phyloP scores from a whole-genome alignment of 2,329 filamentous ascomycete species.

The Apiospora aurea region DNA sequence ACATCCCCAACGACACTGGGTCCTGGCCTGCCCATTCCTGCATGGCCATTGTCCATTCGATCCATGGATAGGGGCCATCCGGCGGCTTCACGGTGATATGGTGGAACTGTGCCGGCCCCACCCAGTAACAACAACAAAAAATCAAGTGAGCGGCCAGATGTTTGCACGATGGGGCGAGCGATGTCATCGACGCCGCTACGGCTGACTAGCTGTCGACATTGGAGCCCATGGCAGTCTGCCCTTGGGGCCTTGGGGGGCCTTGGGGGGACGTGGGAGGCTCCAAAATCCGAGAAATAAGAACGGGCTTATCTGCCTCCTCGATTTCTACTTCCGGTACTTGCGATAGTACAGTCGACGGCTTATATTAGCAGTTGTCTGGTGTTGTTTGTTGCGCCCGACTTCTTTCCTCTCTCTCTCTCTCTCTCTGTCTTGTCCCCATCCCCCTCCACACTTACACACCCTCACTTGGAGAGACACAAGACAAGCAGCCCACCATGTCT shows the following conservation, averaged over 20 bases:
- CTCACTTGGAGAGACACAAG: neutral
- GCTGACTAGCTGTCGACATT: neutral
- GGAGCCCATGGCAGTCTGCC: no score
- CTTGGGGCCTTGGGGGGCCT: neutral
- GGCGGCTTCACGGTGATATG: slow-evolving; percentile 33
- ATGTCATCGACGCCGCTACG: slow-evolving; percentile 21
- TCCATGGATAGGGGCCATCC: slow-evolving; percentile 20
- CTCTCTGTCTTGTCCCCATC: neutral
- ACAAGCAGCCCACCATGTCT: slow-evolving; percentile 12
- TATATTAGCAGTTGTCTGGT: slow-evolving; percentile 11
- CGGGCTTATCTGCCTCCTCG: slow-evolving; percentile 14
- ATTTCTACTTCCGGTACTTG: slow-evolving; percentile 7
- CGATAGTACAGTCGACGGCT: slow-evolving; percentile 16
- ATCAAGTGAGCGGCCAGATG: slow-evolving; percentile 15
- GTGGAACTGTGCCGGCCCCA: slow-evolving; percentile 28
- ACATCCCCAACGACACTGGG: no score
- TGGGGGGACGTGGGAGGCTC: neutral
- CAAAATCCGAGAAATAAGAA: slow-evolving; percentile 2
- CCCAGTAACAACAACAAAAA: slow-evolving; percentile 22
- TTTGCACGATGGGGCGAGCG: slow-evolving; percentile 14
- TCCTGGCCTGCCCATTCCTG: no score
- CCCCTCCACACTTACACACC: neutral
- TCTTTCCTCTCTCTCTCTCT: neutral
- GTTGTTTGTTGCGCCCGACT: neutral
- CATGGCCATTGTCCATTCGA: neutral